phyloP scores from a whole-genome alignment of 805 yeast species.

The Kregervanrija fluxuum region DNA sequence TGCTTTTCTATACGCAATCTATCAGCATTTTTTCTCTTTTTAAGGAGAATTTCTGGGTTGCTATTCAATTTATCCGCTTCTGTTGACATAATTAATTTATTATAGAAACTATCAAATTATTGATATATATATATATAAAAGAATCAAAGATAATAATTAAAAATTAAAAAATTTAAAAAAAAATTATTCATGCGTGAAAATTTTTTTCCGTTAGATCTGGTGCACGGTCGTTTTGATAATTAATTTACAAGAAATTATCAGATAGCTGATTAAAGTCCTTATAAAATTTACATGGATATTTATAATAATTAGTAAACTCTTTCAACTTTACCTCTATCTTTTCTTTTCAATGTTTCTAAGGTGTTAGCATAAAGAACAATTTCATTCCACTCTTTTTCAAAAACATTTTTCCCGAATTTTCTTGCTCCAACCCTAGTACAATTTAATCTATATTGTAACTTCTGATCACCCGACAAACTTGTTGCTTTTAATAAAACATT shows the following conservation, averaged over 20 bases:
- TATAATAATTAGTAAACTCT: conserved; percentile 16
- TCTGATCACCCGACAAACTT: conserved; percentile 9
- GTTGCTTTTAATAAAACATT: conserved; percentile 36
- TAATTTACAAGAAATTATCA: too few relatives aligned
- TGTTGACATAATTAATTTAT: conserved; percentile 12
- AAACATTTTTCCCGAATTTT: conserved; percentile 23
- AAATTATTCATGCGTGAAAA: too few relatives aligned
- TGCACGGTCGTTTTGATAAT: too few relatives aligned
- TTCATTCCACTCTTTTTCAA: conserved; percentile 18
- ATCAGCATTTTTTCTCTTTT: conserved; percentile 75
- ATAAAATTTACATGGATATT: too few relatives aligned
- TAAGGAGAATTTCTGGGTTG: conserved; percentile 70
- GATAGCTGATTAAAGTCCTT: too few relatives aligned
- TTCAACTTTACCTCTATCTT: conserved; percentile 24
- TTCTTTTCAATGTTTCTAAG: conserved; percentile 17
- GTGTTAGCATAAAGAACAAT: conserved; percentile 9
- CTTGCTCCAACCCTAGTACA: conserved; percentile 18
- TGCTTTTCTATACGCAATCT: conserved; percentile 67
- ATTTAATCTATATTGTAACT: conserved; percentile 14
- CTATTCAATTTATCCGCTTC: conserved; percentile 42
- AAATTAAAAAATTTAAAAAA: neutral
- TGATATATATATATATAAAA: neutral
- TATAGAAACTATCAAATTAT: neutral
- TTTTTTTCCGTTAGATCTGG: too few relatives aligned
- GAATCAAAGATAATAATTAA: conserved; percentile 1